Base-by-base conservation (phyloP, 2,329 filamentous ascomycete genomes). In the Colletotrichum coccodes region DNA sequence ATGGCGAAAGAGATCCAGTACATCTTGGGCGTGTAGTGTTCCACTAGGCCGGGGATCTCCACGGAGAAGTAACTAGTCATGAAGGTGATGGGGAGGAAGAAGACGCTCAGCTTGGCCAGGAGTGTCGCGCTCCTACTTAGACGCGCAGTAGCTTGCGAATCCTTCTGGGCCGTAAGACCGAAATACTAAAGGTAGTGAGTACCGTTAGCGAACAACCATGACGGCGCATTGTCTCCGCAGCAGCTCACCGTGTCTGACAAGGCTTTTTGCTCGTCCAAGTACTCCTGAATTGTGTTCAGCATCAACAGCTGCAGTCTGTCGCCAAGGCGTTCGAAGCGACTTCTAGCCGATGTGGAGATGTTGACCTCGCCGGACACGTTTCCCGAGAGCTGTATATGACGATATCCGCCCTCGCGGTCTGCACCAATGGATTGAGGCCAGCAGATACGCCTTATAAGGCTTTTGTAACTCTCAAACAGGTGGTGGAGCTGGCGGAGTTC, bases 41-140 rank as follows among this genome's bases (percentile, higher is more conserved):
- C 76, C 56, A 87, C 83, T 11, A 90, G 80, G 4, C 87, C 85
- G 8, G 82, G 79, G 57, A 94, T 87, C 76, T 92, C 86, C 1
- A 91, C 86, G 6, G 89, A 90, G 77, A 94, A 94, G 78, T 94
- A 94, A 36, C 84, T 89, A 4, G 91, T 93, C 88, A 94, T 90
- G 56, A 94, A 85, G 72, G 87, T 91, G 69, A 94, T 90, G 0
- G 92, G 92, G 63, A 94, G 84, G 80, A 94, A 94, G 59, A 94
- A 83, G 46, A 94, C 92, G 14, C 90, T 92, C 6, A 92, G 88
- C 76, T 94, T 94, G 53, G 91, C 91, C 12, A 94, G 83, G 6
- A 94, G 81, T 5, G 93, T 89, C 4, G 92, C 92, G 71, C 91
- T 90, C 65, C 91, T 84, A 0, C 91, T 94, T 23, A 94, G 84